Evolutionary conservation across 768 basidiomycete genomes (phyloP).

Genomic region (Lentinula lateritia): DNA sequence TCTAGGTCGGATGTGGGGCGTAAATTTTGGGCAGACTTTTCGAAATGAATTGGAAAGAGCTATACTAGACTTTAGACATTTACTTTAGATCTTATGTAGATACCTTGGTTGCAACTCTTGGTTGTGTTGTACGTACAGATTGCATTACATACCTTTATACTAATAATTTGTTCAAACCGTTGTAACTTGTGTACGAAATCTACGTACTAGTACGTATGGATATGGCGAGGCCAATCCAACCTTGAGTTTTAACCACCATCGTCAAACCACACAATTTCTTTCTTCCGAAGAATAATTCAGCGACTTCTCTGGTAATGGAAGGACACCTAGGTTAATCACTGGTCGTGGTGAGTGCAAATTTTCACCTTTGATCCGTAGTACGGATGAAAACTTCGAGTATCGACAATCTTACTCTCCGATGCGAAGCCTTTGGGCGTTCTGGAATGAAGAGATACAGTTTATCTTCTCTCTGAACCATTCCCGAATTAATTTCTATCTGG

Average conservation of each 20-base stretch:
- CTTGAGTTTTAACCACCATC: too few relatives aligned
- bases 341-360: not conserved
- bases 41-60: not conserved
- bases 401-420: not conserved
- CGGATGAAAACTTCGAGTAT: conserved; percentile 5
- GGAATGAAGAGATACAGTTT: not conserved
- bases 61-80: not conserved
- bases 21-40: not conserved
- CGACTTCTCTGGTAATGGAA: not conserved
- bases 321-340: too few relatives aligned
- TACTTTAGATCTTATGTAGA: not conserved
- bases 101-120: not conserved
- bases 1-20: not conserved
- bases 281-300: not conserved
- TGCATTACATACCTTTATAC: too few relatives aligned
- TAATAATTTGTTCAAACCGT: too few relatives aligned
- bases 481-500: not conserved
- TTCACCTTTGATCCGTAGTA: not conserved
- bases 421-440: not conserved
- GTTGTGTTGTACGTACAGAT: too few relatives aligned
- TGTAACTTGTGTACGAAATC: too few relatives aligned
- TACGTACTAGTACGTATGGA: too few relatives aligned
- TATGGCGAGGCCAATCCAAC: too few relatives aligned
- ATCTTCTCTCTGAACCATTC: conserved; percentile 2
- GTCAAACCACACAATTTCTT: not conserved